phyloP scores from a whole-genome alignment of 306 rosid genomes.

The Lathyrus tuberosus region DNA sequence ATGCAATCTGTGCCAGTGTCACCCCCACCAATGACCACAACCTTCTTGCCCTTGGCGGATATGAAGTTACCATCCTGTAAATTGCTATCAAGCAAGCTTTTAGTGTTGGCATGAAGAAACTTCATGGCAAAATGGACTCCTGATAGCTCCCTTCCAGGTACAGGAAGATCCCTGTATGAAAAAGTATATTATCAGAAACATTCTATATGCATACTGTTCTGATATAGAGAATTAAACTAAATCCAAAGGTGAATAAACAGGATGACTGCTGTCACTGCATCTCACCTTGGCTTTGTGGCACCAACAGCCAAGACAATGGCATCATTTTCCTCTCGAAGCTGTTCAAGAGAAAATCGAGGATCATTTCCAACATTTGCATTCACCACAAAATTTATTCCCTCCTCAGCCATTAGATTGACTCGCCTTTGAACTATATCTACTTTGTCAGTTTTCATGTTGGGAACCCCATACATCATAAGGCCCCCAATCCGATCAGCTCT shows the following conservation, averaged over 20 bases:
- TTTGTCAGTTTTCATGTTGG: constrained; percentile 90
- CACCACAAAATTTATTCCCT: constrained; percentile 81
- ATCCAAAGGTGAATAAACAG: not conserved
- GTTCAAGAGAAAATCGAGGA: constrained; percentile 69
- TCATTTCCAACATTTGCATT: constrained; percentile 84
- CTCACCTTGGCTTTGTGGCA: constrained; percentile 95
- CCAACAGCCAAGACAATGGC: constrained; percentile 89
- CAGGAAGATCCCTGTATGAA: constrained; percentile 88
- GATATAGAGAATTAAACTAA: not conserved
- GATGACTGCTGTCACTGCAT: not conserved
- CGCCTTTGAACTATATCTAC: constrained; percentile 85
- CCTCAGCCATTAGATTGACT: constrained; percentile 88
- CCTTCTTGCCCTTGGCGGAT: constrained; percentile 93
- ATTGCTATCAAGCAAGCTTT: constrained; percentile 96
- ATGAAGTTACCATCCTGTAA: constrained; percentile 81
- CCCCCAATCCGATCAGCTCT: constrained; percentile 66
- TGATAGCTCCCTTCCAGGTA: constrained; percentile 84
- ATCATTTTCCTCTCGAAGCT: constrained; percentile 75
- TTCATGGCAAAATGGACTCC: constrained; percentile 99
- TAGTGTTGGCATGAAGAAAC: constrained; percentile 92
- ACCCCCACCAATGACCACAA: constrained; percentile 97
- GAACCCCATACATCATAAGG: constrained; percentile 99
- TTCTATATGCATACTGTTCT: not conserved
- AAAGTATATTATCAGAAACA: constrained; percentile 18
- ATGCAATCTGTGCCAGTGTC: constrained; percentile 99